Evolutionary conservation across 306 rosid species (phyloP).

Genomic region (Cicer bijugum): DNA sequence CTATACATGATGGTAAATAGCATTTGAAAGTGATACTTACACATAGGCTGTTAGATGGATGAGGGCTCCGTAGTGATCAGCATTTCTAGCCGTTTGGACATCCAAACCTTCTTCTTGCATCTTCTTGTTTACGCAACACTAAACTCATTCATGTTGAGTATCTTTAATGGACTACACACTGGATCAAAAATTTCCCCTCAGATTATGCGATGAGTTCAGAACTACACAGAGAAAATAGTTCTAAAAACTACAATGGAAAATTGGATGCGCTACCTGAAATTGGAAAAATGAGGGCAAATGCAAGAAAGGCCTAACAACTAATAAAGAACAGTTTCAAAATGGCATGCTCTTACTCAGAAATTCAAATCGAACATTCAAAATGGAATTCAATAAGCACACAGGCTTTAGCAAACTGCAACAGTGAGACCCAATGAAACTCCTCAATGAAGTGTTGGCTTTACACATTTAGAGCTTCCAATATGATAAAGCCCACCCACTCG

Average conservation of each 20-base stretch:
- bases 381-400: neutral
- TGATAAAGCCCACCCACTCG: too few species aligned
- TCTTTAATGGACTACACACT: neutral
- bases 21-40: constrained; percentile 52
- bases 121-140: constrained; percentile 58
- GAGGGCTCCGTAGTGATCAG: constrained; percentile 85
- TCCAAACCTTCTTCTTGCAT: constrained; percentile 85
- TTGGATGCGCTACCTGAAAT: neutral
- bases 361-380: neutral
- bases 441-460: neutral
- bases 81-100: constrained; percentile 76
- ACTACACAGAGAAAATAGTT: neutral
- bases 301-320: neutral
- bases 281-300: neutral
- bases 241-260: neutral
- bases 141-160: constrained; percentile 41
- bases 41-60: constrained; percentile 84
- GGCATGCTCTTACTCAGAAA: neutral
- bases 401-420: neutral
- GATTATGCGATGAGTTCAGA: neutral
- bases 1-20: constrained; percentile 1
- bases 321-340: neutral
- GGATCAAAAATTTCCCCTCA: constrained; percentile 16
- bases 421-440: neutral
- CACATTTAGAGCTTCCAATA: too few species aligned